A percentile compares a stretch with the other conserved stretches of the same genome.
Conservation (phyloP, 345 rosid genomes). For the Mangifera indica region DNA sequence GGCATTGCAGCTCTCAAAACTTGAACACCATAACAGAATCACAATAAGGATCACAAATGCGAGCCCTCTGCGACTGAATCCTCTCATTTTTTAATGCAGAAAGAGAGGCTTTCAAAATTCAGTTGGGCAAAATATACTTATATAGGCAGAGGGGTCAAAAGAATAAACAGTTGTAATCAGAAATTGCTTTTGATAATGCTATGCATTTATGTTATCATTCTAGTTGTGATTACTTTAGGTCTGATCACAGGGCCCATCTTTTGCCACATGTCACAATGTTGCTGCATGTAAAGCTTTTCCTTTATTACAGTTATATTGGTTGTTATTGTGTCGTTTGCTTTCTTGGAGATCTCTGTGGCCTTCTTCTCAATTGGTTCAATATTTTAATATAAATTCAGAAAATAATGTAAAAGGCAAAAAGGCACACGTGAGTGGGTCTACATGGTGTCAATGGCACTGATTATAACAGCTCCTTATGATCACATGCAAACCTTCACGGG, state of each 20-base stretch:
- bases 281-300: conserved; percentile 25
- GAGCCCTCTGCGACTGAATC: conserved; percentile 41
- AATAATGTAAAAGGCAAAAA: conserved; percentile 31
- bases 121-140: conserved; percentile 27
- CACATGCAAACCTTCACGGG: conserved; percentile 99
- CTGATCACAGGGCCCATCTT: conserved; percentile 11
- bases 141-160: conserved; percentile 45
- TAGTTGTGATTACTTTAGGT: conserved; percentile 27
- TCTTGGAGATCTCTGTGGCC: not conserved
- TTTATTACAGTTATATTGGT: not conserved
- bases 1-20: conserved; percentile 70
- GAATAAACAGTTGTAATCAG: conserved; percentile 23
- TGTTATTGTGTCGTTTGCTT: not conserved
- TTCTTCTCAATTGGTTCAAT: not conserved
- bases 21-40: conserved; percentile 59
- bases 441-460: conserved; percentile 59
- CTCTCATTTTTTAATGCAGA: conserved; percentile 32
- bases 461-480: conserved; percentile 70
- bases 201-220: conserved; percentile 34
- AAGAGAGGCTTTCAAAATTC: not conserved
- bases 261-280: conserved; percentile 32
- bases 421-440: conserved; percentile 85
- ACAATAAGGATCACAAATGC: conserved; percentile 50
- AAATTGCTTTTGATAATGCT: conserved; percentile 28
- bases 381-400: not conserved